Evolutionary conservation across 108 stramenopile species (phyloP).

Genomic region (Aureococcus anophagefferens): DNA sequence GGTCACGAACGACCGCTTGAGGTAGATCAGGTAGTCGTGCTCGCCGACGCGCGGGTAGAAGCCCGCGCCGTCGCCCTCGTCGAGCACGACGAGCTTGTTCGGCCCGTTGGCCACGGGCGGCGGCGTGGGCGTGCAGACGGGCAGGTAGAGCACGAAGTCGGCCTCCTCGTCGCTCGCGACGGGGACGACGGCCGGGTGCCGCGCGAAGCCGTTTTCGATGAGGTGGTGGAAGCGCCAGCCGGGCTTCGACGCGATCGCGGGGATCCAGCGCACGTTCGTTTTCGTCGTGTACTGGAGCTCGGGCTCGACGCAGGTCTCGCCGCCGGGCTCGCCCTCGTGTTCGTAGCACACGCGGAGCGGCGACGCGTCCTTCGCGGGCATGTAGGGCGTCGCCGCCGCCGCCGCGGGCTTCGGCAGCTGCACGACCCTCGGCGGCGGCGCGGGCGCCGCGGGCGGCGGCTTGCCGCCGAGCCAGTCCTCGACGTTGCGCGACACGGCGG

Average conservation of each 20-base stretch:
- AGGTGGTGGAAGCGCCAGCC: conserved; percentile 6
- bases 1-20: conserved; percentile 8
- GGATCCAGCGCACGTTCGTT: background rate
- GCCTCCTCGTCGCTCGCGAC: background rate
- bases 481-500: too few relatives aligned
- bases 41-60: background rate
- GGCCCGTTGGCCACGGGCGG: background rate
- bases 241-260: background rate
- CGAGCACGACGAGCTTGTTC: conserved; percentile 1
- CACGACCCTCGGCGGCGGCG: too few relatives aligned
- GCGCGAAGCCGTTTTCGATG: conserved; percentile 2
- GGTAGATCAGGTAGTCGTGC: background rate
- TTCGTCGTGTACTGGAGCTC: background rate
- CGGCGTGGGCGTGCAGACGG: background rate
- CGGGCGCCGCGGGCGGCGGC: too few relatives aligned
- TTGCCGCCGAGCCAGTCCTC: too few relatives aligned
- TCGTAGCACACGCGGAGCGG: background rate
- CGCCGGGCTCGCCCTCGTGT: background rate
- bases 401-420: too few relatives aligned
- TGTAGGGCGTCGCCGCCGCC: too few relatives aligned
- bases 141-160: conserved; percentile 10
- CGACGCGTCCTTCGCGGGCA: too few relatives aligned
- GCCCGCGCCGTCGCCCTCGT: conserved; percentile 11
- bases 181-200: conserved; percentile 1
- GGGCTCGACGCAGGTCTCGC: background rate